Percentiles rank a stretch among this genome's conserved stretches.
Evolutionary conservation across 345 rosid species (phyloP).

Genomic region (Eucalyptus grandis): DNA sequence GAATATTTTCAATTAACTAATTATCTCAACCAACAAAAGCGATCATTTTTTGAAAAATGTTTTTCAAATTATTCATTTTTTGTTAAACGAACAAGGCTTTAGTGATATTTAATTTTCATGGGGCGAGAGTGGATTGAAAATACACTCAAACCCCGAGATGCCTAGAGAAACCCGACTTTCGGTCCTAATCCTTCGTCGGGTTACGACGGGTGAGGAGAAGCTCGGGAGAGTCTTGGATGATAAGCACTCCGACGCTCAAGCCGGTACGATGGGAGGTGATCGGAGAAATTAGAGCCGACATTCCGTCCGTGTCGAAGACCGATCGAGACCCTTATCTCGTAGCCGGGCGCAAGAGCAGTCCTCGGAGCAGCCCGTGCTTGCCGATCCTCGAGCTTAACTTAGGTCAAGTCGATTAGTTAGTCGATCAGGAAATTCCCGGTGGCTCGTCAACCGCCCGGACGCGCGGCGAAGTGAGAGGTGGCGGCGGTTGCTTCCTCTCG

Average conservation of each 20-base stretch:
- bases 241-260: too few species aligned
- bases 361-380: background rate
- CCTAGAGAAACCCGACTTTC: background rate
- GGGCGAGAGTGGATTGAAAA: background rate
- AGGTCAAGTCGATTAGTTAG: too few species aligned
- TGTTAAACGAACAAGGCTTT: fast-evolving
- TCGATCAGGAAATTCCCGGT: background rate
- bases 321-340: too few species aligned
- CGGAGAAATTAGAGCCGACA: too few species aligned
- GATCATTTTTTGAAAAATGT: too few species aligned
- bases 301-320: background rate
- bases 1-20: background rate
- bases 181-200: background rate
- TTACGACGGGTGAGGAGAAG: background rate
- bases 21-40: too few species aligned
- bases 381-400: background rate
- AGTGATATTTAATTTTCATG: background rate
- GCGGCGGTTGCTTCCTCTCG: background rate
- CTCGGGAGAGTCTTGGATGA: too few species aligned
- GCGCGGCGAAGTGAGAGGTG: background rate
- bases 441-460: background rate
- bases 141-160: background rate
- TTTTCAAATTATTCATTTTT: too few species aligned
- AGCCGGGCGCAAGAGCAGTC: background rate
- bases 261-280: too few species aligned